Conservation (phyloP, 2,329 filamentous ascomycete species). For the Diplodia seriata region DNA sequence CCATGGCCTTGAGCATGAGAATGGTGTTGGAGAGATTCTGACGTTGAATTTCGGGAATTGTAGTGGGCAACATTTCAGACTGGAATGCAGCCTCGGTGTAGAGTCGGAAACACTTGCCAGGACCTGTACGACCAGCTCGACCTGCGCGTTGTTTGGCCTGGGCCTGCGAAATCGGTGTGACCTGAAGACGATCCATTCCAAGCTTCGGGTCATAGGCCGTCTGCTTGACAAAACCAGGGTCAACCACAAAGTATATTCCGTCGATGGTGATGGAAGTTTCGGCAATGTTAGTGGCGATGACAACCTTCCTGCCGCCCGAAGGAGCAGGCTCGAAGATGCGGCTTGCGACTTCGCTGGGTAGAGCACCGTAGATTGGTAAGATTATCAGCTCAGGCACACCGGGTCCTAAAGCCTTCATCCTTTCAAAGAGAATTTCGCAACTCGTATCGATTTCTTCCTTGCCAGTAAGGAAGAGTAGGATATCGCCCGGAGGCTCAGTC, state of each 20-base stretch:
- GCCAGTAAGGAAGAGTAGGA: slow-evolving; percentile 94
- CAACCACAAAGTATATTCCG: slow-evolving; percentile 95
- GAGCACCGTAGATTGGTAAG: slow-evolving; percentile 91
- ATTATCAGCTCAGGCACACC: slow-evolving; percentile 91
- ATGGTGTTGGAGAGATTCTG: slow-evolving; percentile 94
- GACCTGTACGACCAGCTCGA: slow-evolving; percentile 90
- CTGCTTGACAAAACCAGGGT: slow-evolving; percentile 97
- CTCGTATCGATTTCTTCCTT: slow-evolving; percentile 97
- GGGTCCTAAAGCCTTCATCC: slow-evolving; percentile 94
- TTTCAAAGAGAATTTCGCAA: slow-evolving; percentile 89
- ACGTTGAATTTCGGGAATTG: slow-evolving; percentile 94
- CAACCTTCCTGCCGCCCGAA: slow-evolving; percentile 84
- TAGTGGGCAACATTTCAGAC: slow-evolving; percentile 94
- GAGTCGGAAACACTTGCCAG: slow-evolving; percentile 92
- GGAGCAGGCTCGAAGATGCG: slow-evolving; percentile 94
- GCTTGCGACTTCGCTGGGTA: slow-evolving; percentile 93
- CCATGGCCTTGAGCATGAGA: slow-evolving; percentile 98
- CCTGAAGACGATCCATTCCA: slow-evolving; percentile 95
- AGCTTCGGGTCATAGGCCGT: slow-evolving; percentile 97
- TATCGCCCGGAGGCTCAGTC: slow-evolving; percentile 89
- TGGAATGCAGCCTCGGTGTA: slow-evolving; percentile 97
- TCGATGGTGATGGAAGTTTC: slow-evolving; percentile 99
- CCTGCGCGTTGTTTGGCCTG: slow-evolving; percentile 95
- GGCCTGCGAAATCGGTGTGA: slow-evolving; percentile 95
- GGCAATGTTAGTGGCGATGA: slow-evolving; percentile 98